Percentiles rank a stretch among this genome's conserved stretches.
Evolutionary conservation across 768 basidiomycete species (phyloP).

Genomic region (Hypholoma sublateritium): DNA sequence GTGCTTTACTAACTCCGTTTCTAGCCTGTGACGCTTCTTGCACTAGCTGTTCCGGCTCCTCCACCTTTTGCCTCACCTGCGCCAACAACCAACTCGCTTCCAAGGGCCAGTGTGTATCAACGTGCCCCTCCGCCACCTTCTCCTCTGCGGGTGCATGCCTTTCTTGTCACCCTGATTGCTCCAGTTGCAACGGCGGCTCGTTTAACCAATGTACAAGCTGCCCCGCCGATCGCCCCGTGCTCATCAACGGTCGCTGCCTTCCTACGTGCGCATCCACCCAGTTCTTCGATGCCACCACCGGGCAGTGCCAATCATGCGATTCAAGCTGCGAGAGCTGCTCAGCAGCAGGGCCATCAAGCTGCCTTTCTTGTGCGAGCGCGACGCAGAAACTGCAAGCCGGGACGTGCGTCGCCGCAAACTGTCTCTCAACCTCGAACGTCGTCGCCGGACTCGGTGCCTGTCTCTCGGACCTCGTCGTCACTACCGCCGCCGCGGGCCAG

Average conservation of each 20-base stretch:
- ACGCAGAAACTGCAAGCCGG: conserved; percentile 63
- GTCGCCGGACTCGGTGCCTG: conserved; percentile 78
- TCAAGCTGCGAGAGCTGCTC: conserved; percentile 77
- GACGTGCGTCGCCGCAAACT: conserved; percentile 61
- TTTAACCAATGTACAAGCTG: conserved; percentile 81
- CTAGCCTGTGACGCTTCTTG: conserved; percentile 74
- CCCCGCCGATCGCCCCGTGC: conserved; percentile 65
- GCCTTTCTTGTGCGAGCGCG: conserved; percentile 73
- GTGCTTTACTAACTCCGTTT: neutral
- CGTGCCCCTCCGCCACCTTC: conserved; percentile 73
- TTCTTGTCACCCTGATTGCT: conserved; percentile 81
- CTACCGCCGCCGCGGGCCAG: conserved; percentile 45
- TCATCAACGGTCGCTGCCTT: conserved; percentile 72
- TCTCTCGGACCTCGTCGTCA: conserved; percentile 65
- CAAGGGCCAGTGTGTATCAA: conserved; percentile 66
- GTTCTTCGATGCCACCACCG: conserved; percentile 66
- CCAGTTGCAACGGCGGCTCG: conserved; percentile 66
- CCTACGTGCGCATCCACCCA: conserved; percentile 69
- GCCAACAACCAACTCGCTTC: conserved; percentile 64
- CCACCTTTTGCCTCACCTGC: conserved; percentile 76
- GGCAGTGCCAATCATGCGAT: conserved; percentile 68
- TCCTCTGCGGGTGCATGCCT: conserved; percentile 63
- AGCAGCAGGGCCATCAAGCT: conserved; percentile 63
- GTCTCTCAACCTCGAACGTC: conserved; percentile 50
- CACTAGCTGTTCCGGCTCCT: conserved; percentile 61